A percentile compares a stretch with the other conserved stretches of the same genome.
phyloP scores from a whole-genome alignment of 2,329 filamentous ascomycete species.

The Huntiella savannae region DNA sequence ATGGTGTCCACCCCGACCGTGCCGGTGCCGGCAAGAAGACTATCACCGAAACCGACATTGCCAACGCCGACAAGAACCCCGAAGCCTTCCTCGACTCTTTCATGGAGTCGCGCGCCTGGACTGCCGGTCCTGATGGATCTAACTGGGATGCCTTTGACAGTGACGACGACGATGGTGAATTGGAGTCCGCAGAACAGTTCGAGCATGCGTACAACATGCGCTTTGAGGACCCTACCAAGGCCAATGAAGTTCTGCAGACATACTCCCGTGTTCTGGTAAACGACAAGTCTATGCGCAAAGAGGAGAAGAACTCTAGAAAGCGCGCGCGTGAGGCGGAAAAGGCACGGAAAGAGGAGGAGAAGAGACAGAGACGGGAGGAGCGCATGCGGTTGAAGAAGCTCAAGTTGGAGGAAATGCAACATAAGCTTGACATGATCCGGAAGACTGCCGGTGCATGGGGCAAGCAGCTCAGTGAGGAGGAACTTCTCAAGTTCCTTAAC shows the following conservation, averaged over 20 bases:
- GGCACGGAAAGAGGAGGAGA: conserved; percentile 60
- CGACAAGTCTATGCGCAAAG: conserved; percentile 66
- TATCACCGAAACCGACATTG: conserved; percentile 43
- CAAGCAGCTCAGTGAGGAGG: conserved; percentile 47
- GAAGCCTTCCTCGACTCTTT: conserved; percentile 92
- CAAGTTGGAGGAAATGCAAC: conserved; percentile 77
- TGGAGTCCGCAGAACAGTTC: conserved; percentile 62
- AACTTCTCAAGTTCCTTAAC: conserved; percentile 72
- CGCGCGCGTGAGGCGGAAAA: conserved; percentile 62
- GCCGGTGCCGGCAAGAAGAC: conserved; percentile 27
- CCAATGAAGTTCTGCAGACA: conserved; percentile 72
- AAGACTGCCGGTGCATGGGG: conserved; percentile 66
- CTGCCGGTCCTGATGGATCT: conserved; percentile 39
- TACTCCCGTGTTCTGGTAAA: conserved; percentile 76
- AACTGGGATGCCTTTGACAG: conserved; percentile 74
- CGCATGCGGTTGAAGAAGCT: conserved; percentile 68
- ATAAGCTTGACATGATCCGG: conserved; percentile 73
- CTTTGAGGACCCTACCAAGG: conserved; percentile 77
- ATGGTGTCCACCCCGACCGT: conserved; percentile 37
- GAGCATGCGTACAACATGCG: conserved; percentile 90
- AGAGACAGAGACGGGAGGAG: conserved; percentile 56
- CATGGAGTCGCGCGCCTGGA: conserved; percentile 80
- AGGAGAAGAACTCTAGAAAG: conserved; percentile 59
- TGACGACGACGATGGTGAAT: conserved; percentile 69
- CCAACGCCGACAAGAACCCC: conserved; percentile 68